Percentiles rank a stretch among this genome's conserved stretches.
Conservation (phyloP, 768 basidiomycete species). For the Auricularia cornea region DNA sequence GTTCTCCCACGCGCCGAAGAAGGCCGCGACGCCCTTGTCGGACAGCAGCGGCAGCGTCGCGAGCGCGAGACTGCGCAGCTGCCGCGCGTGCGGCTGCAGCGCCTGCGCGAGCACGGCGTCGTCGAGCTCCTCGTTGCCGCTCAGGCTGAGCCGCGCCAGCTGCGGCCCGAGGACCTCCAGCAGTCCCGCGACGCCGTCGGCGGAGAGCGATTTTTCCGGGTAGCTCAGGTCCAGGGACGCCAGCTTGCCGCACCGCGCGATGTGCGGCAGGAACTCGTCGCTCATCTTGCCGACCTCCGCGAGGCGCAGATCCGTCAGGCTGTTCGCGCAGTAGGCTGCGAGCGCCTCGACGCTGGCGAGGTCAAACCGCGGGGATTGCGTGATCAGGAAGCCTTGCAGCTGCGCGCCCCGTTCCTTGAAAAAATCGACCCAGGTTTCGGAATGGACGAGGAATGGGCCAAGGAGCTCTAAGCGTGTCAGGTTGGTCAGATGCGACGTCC, state of each 20-base stretch:
- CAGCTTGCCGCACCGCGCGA: conserved; percentile 37
- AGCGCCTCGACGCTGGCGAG: conserved; percentile 54
- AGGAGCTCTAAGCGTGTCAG: conserved; percentile 71
- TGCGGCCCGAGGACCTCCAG: conserved; percentile 45
- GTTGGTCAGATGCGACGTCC: conserved; percentile 53
- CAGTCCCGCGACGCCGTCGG: conserved; percentile 47
- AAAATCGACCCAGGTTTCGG: conserved; percentile 65
- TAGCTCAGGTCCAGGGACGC: conserved; percentile 26
- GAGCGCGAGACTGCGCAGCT: conserved; percentile 47
- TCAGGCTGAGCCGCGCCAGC: conserved; percentile 60
- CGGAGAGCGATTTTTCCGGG: conserved; percentile 37
- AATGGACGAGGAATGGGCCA: conserved; percentile 79
- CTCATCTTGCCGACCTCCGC: conserved; percentile 66
- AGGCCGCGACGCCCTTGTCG: conserved; percentile 56
- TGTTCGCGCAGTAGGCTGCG: conserved; percentile 38
- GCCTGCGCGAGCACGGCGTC: conserved; percentile 55
- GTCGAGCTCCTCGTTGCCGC: conserved; percentile 54
- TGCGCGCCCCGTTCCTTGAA: conserved; percentile 49
- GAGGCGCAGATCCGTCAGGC: conserved; percentile 66
- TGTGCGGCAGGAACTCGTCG: conserved; percentile 51
- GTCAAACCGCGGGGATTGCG: conserved; percentile 82
- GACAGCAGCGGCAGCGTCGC: conserved; percentile 53
- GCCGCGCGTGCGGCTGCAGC: conserved; percentile 38
- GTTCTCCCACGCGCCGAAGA: conserved; percentile 53
- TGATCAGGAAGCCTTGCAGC: conserved; percentile 69